Evolutionary conservation across 2,329 filamentous ascomycete genomes (phyloP).

Genomic region (Metarhizium anisopliae): DNA sequence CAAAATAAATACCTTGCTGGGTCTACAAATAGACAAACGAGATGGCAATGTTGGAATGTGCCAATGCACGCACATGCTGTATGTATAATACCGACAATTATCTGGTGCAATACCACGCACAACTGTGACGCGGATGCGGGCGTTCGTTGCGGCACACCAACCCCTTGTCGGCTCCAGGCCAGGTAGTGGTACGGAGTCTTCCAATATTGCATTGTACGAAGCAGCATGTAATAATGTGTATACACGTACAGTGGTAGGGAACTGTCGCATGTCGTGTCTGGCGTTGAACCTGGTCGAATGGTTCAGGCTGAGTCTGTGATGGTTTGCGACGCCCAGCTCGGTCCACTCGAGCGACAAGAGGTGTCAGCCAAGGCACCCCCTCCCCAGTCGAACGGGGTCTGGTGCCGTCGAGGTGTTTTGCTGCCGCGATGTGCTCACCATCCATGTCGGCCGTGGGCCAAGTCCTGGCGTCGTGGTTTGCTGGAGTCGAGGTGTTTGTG

Average conservation of each 20-base stretch:
- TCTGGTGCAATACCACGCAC: background rate
- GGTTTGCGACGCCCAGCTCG: background rate
- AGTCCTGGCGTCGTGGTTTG: background rate
- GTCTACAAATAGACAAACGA: background rate
- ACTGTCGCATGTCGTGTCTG: background rate
- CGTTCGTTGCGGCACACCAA: background rate
- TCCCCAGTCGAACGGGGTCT: background rate
- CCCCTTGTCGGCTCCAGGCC: background rate
- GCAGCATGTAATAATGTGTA: no score
- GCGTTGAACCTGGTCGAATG: conserved; percentile 1
- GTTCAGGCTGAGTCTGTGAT: background rate
- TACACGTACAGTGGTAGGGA: background rate
- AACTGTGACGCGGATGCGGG: background rate
- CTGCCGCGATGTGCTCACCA: background rate
- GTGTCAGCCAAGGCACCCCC: background rate
- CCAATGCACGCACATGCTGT: background rate
- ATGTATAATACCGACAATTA: background rate
- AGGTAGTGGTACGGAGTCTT: background rate
- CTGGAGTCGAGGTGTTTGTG: background rate
- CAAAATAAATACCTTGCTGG: background rate
- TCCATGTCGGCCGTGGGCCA: background rate
- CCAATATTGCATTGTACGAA: background rate
- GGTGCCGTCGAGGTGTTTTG: background rate
- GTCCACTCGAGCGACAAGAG: background rate
- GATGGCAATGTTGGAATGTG: background rate